phyloP scores from a whole-genome alignment of 768 basidiomycete genomes.

The Rhodotorula toruloides region DNA sequence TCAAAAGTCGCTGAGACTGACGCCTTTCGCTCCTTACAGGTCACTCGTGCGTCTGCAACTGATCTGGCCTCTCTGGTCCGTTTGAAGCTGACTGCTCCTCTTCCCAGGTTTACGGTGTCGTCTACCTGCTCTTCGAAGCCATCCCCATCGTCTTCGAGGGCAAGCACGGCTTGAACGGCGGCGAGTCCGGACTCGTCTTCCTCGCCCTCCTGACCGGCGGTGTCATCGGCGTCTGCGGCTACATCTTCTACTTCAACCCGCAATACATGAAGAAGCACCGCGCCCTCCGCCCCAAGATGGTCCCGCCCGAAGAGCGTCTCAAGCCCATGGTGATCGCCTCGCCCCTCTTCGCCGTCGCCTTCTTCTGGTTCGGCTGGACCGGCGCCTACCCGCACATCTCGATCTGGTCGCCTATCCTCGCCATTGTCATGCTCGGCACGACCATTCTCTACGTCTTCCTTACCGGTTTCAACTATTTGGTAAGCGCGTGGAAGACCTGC shows the following conservation, averaged over 20 bases:
- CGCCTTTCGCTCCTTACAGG: not conserved
- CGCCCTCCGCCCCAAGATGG: conserved; percentile 13
- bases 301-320: conserved; percentile 43
- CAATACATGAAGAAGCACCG: conserved; percentile 36
- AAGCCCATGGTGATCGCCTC: conserved; percentile 31
- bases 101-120: conserved; percentile 36
- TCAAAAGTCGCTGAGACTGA: not conserved
- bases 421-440: conserved; percentile 30
- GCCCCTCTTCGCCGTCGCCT: conserved; percentile 34
- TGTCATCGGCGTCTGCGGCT: conserved; percentile 21
- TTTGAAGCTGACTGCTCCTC: not conserved
- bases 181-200: conserved; percentile 43
- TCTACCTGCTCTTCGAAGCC: conserved; percentile 46
- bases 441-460: conserved; percentile 41
- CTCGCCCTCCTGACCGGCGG: conserved; percentile 43
- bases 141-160: conserved; percentile 45
- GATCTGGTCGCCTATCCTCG: conserved; percentile 31
- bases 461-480: conserved; percentile 39
- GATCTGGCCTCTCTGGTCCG: not conserved
- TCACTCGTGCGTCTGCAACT: not conserved
- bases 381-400: conserved; percentile 14
- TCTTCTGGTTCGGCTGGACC: conserved; percentile 42
- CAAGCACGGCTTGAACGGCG: conserved; percentile 44
- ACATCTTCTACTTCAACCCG: conserved; percentile 40
- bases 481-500: not conserved